Conservation (phyloP, 2,329 filamentous ascomycete genomes). For the Trichoderma pleuroti region DNA sequence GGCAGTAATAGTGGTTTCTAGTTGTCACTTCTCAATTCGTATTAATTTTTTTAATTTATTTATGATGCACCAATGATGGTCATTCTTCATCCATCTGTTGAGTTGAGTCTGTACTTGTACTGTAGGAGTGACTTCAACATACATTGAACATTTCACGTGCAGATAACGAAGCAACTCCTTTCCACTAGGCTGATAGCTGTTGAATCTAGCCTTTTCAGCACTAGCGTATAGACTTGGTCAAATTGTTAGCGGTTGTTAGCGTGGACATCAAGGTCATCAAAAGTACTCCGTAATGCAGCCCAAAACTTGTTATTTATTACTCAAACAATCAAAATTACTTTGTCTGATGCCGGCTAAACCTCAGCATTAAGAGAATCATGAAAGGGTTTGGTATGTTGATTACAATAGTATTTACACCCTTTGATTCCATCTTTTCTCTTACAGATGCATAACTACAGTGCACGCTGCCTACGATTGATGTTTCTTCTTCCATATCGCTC, state of each 20-base stretch:
- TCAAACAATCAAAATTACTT: not conserved
- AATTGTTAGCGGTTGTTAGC: too few species aligned
- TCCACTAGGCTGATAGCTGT: not conserved
- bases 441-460: too few species aligned
- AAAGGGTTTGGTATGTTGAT: not conserved
- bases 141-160: not conserved
- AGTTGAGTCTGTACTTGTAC: not conserved
- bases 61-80: not conserved
- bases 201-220: not conserved
- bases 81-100: not conserved
- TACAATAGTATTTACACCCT: not conserved
- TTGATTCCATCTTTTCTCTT: not conserved
- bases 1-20: not conserved
- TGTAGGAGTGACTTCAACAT: not conserved
- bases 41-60: not conserved
- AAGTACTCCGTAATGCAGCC: not conserved
- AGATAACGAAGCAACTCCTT: not conserved
- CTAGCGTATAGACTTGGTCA: not conserved
- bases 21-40: not conserved
- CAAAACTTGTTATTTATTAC: not conserved
- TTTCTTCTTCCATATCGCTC: not conserved
- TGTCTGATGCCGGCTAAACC: not conserved
- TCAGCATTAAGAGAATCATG: not conserved
- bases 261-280: not conserved
- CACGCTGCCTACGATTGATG: not conserved